A percentile compares a stretch with the other conserved stretches of the same genome.
Evolutionary conservation across 805 yeast species (phyloP).

Genomic region (Torulaspora maleeae): DNA sequence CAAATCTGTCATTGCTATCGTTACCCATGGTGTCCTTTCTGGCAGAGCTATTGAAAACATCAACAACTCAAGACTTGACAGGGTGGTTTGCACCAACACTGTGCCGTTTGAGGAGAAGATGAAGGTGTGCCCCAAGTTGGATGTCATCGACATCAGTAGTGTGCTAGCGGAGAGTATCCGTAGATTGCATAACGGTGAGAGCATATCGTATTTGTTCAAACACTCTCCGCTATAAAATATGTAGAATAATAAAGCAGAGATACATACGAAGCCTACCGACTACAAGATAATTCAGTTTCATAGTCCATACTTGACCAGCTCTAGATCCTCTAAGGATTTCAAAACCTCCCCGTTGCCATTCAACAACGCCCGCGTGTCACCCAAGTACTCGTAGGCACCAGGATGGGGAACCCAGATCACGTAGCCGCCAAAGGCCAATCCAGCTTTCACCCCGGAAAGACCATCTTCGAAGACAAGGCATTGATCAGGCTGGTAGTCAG

Average conservation of each 20-base stretch:
- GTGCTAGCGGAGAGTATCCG: slow-evolving; percentile 78
- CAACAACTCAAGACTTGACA: slow-evolving; percentile 61
- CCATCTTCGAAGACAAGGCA: slow-evolving; percentile 95
- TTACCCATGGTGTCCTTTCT: slow-evolving; percentile 74
- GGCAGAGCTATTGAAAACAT: slow-evolving; percentile 71
- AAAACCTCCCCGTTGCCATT: slow-evolving; percentile 57
- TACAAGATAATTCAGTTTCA: slow-evolving; percentile 15
- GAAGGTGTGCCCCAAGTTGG: slow-evolving; percentile 52
- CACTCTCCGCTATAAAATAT: slow-evolving; percentile 30
- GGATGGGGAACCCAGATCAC: slow-evolving; percentile 96
- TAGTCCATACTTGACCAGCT: slow-evolving; percentile 44
- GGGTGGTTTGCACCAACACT: slow-evolving; percentile 74
- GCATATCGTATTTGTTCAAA: slow-evolving; percentile 70
- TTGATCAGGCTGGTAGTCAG: slow-evolving; percentile 60
- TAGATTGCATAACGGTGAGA: slow-evolving; percentile 83
- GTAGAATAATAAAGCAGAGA: neutral
- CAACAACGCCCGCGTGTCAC: slow-evolving; percentile 47
- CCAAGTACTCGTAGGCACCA: slow-evolving; percentile 57
- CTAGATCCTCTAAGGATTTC: slow-evolving; percentile 48
- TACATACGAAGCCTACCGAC: neutral
- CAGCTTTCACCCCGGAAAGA: slow-evolving; percentile 83
- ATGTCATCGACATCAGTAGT: slow-evolving; percentile 62
- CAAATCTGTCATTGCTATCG: slow-evolving; percentile 70
- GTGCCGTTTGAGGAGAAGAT: slow-evolving; percentile 69
- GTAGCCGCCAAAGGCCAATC: slow-evolving; percentile 71